Evolutionary conservation across 2,329 filamentous ascomycete genomes (phyloP), one percentile per base, ranked within the genome.

Genomic region (Diaporthe amygdali): DNA sequence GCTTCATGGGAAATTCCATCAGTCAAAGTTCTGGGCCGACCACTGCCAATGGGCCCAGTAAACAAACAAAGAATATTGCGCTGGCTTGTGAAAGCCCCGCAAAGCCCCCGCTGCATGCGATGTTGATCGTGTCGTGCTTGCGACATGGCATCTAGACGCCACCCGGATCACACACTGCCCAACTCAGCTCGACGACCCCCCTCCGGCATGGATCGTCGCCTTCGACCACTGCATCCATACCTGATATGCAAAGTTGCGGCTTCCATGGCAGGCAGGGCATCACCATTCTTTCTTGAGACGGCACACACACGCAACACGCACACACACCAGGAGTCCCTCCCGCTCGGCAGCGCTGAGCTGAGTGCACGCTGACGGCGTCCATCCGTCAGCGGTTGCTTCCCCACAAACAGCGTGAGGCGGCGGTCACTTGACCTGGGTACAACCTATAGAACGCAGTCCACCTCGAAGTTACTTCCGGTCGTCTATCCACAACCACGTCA

Each of bases 351-450:
- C 25, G 37, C 56, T 41, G 41, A 34, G 41, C 56, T 5, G 41
- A 47, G 17, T 44, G 12, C 4, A 34, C 22, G 56, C 41, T 63
- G 56, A 34, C 41, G 41, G n/a, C n/a, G n/a, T n/a, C 39, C 39
- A 5, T 27, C 27, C 27, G 2, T 22, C 27, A 55, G 27, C 37
- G 17, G 30, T 22, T 9, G 39, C n/a, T 17, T 30, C 14, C 34
- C 41, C 41, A 20, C 15, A 25, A 9, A 56, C 49, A 66, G 66
- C 51, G 12, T 52, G 20, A 49, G 25, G 2, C 32, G 5, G n/a
- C 12, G 39, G 56, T 64, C 66, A 69, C 66, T 71, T 56, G 70
- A 69, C 56, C 49, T 37, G 22, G 8, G 46, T 14, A 25, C 25
- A 30, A 46, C 30, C 30, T 22, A 30, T 27, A 17, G 39, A 37